A percentile compares a stretch with the other conserved stretches of the same genome.
These are phyloP conservation scores for Rhizopogon sp. DNA, from an alignment of 768 basidiomycete species.

Conservation along the genomic window DNA sequence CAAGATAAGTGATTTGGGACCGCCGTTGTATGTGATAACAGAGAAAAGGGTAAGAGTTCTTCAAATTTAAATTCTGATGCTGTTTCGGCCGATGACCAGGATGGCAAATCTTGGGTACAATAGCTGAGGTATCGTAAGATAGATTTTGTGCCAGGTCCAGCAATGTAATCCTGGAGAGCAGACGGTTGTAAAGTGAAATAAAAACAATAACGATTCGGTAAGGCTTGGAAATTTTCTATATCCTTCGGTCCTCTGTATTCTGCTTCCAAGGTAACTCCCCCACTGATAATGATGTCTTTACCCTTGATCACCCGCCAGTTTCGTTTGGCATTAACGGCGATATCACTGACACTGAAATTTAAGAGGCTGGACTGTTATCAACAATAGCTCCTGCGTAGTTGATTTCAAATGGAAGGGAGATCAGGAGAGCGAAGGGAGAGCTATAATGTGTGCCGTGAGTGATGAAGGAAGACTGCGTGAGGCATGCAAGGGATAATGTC, in stretches of 20 bases:
- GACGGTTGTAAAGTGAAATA: not conserved
- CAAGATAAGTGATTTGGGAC: conserved; percentile 53
- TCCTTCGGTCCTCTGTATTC: conserved; percentile 71
- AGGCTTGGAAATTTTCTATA: conserved; percentile 49
- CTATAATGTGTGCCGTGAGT: conserved; percentile 43
- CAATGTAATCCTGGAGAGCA: conserved; percentile 47
- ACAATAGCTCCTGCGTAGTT: conserved; percentile 67
- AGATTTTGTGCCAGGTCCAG: conserved; percentile 64
- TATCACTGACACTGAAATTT: conserved; percentile 46
- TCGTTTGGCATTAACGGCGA: conserved; percentile 52
- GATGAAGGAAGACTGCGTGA: conserved; percentile 73
- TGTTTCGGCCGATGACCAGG: not conserved
- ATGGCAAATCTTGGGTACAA: conserved; percentile 22
- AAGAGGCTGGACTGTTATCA: conserved; percentile 44
- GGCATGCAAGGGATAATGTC: conserved; percentile 73
- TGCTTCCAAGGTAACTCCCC: conserved; percentile 52
- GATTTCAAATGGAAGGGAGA: conserved; percentile 79
- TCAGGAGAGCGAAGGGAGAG: conserved; percentile 59
- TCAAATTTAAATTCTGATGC: not conserved
- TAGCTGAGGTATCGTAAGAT: conserved; percentile 57
- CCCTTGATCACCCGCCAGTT: conserved; percentile 92
- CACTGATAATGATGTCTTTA: conserved; percentile 65
- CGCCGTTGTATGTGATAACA: not conserved
- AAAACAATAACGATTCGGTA: conserved; percentile 19
- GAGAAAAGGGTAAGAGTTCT: not conserved